phyloP scores from a whole-genome alignment of 768 basidiomycete genomes.

The Mycena kentingensis region DNA sequence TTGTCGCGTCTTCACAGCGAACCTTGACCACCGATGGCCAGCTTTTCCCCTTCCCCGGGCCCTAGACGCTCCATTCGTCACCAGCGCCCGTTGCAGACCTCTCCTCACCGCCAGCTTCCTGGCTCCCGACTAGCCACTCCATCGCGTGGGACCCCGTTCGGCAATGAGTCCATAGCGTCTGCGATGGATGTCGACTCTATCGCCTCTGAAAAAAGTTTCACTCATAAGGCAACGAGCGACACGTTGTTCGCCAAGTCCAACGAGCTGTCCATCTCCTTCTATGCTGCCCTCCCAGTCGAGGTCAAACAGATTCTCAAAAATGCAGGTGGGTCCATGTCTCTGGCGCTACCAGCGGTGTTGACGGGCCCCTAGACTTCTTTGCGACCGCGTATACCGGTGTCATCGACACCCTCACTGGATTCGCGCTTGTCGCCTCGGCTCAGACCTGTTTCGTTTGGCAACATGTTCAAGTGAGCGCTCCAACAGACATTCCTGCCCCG shows the following conservation, averaged over 20 bases:
- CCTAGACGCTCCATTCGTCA: conserved; percentile 59
- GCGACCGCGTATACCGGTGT: conserved; percentile 68
- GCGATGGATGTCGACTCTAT: conserved; percentile 70
- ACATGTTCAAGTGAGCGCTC: conserved; percentile 59
- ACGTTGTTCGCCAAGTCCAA: conserved; percentile 70
- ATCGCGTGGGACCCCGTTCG: conserved; percentile 28
- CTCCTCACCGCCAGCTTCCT: conserved; percentile 33
- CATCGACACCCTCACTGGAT: conserved; percentile 72
- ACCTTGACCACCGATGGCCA: no score
- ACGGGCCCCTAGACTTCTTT: conserved; percentile 56
- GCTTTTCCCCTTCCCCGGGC: conserved; percentile 61
- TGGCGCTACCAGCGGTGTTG: conserved; percentile 4
- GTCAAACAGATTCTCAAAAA: conserved; percentile 70
- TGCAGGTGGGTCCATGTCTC: conserved; percentile 51
- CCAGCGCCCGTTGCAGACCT: conserved; percentile 29
- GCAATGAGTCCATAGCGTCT: conserved; percentile 48
- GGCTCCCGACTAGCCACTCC: conserved; percentile 49
- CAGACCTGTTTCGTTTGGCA: conserved; percentile 86
- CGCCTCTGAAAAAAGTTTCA: conserved; percentile 35
- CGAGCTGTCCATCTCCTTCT: conserved; percentile 66
- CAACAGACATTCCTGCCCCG: conserved; percentile 1
- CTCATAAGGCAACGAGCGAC: conserved; percentile 41
- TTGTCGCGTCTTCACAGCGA: neutral
- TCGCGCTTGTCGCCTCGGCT: conserved; percentile 69
- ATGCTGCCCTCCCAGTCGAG: conserved; percentile 71